phyloP scores from a whole-genome alignment of 495 filamentous ascomycete genomes.

The Glutinoglossum americanum region DNA sequence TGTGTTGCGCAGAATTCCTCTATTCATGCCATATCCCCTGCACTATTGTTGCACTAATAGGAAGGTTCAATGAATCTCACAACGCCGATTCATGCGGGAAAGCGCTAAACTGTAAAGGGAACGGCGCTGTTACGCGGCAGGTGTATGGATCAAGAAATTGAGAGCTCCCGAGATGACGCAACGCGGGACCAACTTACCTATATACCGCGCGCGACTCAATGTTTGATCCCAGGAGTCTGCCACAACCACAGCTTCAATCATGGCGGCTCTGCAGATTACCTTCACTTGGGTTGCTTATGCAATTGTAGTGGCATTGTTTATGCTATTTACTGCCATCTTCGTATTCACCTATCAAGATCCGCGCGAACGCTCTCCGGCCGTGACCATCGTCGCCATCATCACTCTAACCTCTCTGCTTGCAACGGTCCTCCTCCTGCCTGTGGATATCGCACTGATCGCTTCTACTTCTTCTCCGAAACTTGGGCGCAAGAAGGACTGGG shows the following conservation, averaged over 20 bases:
- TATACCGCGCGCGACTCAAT: neutral
- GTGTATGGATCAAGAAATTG: no score
- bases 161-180: slow-evolving; percentile 1
- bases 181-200: neutral
- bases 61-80: neutral
- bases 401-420: slow-evolving; percentile 73
- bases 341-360: slow-evolving; percentile 75
- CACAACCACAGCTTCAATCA: slow-evolving; percentile 6
- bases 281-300: slow-evolving; percentile 88
- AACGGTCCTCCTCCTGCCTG: slow-evolving; percentile 77
- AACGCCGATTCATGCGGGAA: neutral
- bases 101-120: neutral
- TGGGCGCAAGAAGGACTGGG: slow-evolving; percentile 87
- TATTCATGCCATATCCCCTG: neutral
- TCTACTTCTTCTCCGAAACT: slow-evolving; percentile 56
- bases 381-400: slow-evolving; percentile 65
- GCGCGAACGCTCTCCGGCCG: slow-evolving; percentile 57
- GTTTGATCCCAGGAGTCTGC: neutral
- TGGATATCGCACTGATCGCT: slow-evolving; percentile 86
- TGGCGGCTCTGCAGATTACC: slow-evolving; percentile 49
- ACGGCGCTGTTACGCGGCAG: no score
- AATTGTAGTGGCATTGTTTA: slow-evolving; percentile 47
- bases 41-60: neutral
- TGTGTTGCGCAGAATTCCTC: neutral
- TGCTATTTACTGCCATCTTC: slow-evolving; percentile 55